Percentiles rank a stretch among this genome's conserved stretches.
phyloP scores from a whole-genome alignment of 805 yeast genomes.

The Geotrichum ghanense region DNA sequence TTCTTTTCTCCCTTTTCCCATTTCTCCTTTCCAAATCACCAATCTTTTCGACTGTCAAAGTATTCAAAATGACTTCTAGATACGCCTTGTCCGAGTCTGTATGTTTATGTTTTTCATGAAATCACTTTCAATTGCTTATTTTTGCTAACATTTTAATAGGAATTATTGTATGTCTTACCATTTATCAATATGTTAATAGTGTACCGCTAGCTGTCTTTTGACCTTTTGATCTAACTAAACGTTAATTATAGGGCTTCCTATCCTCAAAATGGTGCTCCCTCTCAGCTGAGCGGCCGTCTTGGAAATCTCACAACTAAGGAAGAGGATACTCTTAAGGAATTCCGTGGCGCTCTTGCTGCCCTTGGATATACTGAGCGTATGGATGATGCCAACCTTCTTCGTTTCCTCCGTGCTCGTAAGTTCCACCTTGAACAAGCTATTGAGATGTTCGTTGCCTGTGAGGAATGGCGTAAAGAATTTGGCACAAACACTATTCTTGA shows the following conservation, averaged over 20 bases:
- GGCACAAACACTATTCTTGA: slow-evolving; percentile 78
- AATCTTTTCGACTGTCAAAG: not conserved
- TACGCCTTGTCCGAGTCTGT: not conserved
- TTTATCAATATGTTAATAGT: no score
- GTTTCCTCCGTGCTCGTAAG: slow-evolving; percentile 92
- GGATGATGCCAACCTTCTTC: slow-evolving; percentile 71
- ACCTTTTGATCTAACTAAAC: not conserved
- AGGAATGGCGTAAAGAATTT: slow-evolving; percentile 80
- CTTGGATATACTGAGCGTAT: slow-evolving; percentile 65
- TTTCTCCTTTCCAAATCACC: not conserved
- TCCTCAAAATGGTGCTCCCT: slow-evolving; percentile 58
- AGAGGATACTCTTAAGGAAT: slow-evolving; percentile 41
- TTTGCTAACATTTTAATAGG: not conserved
- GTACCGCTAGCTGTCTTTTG: no score
- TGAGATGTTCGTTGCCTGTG: slow-evolving; percentile 77
- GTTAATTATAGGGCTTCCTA: slow-evolving; percentile 35
- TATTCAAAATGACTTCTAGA: not conserved
- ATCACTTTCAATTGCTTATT: no score
- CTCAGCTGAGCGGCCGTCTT: slow-evolving; percentile 63
- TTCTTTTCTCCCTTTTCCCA: not conserved
- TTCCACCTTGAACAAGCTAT: slow-evolving; percentile 72
- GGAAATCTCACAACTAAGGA: slow-evolving; percentile 69
- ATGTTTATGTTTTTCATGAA: not conserved
- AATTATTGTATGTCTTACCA: not conserved
- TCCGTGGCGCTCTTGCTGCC: slow-evolving; percentile 46